Conservation (phyloP, 2,329 filamentous ascomycete species). For the Botrytis fragariae region DNA sequence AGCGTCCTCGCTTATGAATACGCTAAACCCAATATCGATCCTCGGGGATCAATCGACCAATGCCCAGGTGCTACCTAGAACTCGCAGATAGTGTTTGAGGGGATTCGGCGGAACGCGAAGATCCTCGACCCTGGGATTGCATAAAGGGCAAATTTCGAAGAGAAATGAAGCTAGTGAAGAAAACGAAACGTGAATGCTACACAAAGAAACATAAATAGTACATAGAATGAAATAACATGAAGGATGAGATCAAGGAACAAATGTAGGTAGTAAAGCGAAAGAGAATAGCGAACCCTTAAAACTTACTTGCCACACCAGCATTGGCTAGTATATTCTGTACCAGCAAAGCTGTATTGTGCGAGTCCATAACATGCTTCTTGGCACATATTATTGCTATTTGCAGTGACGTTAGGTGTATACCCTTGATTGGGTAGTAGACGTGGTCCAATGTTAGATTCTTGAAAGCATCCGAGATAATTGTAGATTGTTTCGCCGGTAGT, state of each 20-base stretch:
- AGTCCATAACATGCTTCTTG: constrained; percentile 39
- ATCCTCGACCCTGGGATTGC: neutral
- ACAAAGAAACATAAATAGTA: neutral
- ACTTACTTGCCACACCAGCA: constrained; percentile 38
- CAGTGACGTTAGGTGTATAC: constrained; percentile 30
- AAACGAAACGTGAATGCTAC: neutral
- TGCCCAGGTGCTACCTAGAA: neutral
- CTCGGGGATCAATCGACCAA: neutral
- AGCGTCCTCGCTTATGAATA: neutral
- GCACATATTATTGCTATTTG: constrained; percentile 33
- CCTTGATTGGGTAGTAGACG: constrained; percentile 36
- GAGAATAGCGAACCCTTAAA: neutral
- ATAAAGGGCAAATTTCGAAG: neutral
- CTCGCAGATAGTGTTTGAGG: neutral
- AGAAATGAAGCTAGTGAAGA: neutral
- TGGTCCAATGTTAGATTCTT: constrained; percentile 33
- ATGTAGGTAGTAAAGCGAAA: neutral
- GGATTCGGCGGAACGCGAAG: neutral
- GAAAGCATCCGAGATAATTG: constrained; percentile 39
- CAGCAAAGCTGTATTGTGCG: constrained; percentile 34
- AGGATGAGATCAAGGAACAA: neutral
- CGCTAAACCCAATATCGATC: neutral
- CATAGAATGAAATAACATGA: neutral
- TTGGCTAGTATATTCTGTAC: constrained; percentile 36
- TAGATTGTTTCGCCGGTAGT: constrained; percentile 28